Evolutionary conservation across 2,329 filamentous ascomycete species (phyloP).

Genomic region (Diplodia corticola): DNA sequence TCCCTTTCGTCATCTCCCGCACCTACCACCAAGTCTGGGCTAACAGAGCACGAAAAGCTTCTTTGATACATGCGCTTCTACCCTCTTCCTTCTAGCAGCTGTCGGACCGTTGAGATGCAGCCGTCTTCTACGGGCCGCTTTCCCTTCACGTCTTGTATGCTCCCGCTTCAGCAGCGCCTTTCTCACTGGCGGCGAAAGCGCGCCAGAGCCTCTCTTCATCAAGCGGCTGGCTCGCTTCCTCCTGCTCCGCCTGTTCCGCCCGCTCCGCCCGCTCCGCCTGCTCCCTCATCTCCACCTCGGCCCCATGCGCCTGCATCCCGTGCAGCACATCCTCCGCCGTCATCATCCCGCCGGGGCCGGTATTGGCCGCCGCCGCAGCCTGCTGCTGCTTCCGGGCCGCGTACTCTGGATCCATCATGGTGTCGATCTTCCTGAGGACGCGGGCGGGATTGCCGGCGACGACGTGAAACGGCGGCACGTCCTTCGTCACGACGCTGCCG

Average conservation of each 20-base stretch:
- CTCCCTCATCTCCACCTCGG: slow-evolving; percentile 9
- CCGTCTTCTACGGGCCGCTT: neutral
- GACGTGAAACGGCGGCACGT: slow-evolving; percentile 64
- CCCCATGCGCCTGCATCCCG: slow-evolving; percentile 6
- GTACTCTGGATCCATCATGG: slow-evolving; percentile 54
- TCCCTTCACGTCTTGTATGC: neutral
- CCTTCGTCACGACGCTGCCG: slow-evolving; percentile 79
- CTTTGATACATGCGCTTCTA: neutral
- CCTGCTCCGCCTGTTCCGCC: slow-evolving; percentile 7
- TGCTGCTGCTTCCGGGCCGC: slow-evolving; percentile 45
- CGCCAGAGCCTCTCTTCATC: slow-evolving; percentile 21
- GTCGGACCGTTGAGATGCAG: neutral
- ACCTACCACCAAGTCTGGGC: neutral
- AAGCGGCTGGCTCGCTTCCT: neutral
- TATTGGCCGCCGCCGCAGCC: neutral
- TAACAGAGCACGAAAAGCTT: no score
- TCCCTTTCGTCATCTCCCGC: neutral
- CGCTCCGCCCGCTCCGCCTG: neutral
- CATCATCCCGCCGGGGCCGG: neutral
- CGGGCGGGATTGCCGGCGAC: slow-evolving; percentile 69
- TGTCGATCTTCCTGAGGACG: slow-evolving; percentile 50
- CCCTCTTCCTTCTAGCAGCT: neutral
- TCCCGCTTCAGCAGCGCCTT: slow-evolving; percentile 12
- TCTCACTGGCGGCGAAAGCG: slow-evolving; percentile 17
- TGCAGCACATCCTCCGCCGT: neutral